Conservation (phyloP, 2,329 filamentous ascomycete species). For the Colletotrichum higginsianum region DNA sequence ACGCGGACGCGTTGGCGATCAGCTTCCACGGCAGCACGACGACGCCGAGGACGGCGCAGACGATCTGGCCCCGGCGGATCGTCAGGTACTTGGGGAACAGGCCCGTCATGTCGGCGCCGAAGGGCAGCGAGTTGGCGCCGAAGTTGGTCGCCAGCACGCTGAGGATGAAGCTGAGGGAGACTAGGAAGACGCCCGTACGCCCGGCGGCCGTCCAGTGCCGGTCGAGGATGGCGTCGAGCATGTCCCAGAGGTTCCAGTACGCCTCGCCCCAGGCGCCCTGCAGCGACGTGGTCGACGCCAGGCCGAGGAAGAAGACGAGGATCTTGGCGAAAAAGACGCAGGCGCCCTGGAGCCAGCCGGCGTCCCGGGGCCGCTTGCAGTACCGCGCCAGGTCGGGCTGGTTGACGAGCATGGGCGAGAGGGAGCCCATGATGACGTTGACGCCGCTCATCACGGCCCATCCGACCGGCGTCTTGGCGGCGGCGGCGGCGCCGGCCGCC, state of each 20-base stretch:
- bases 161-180: constrained; percentile 44
- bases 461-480: constrained; percentile 49
- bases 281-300: constrained; percentile 51
- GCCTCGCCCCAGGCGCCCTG: constrained; percentile 53
- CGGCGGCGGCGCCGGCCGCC: constrained; percentile 46
- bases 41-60: constrained; percentile 51
- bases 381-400: constrained; percentile 56
- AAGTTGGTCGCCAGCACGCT: constrained; percentile 47
- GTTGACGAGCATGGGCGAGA: constrained; percentile 53
- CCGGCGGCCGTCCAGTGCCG: constrained; percentile 51
- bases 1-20: constrained; percentile 44
- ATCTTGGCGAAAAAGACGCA: constrained; percentile 47
- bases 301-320: constrained; percentile 49
- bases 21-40: constrained; percentile 52
- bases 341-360: constrained; percentile 50
- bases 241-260: constrained; percentile 56
- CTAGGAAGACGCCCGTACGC: constrained; percentile 53
- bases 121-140: constrained; percentile 51
- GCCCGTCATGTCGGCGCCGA: constrained; percentile 53
- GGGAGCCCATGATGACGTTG: constrained; percentile 55
- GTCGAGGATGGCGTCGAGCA: constrained; percentile 54
- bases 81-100: constrained; percentile 51
- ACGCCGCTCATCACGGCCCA: constrained; percentile 57
- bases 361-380: constrained; percentile 50
- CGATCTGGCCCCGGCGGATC: constrained; percentile 51